These are phyloP conservation scores for Huntiella omanensis DNA, from an alignment of 2,329 filamentous ascomycete genomes.

Conservation along the genomic window DNA sequence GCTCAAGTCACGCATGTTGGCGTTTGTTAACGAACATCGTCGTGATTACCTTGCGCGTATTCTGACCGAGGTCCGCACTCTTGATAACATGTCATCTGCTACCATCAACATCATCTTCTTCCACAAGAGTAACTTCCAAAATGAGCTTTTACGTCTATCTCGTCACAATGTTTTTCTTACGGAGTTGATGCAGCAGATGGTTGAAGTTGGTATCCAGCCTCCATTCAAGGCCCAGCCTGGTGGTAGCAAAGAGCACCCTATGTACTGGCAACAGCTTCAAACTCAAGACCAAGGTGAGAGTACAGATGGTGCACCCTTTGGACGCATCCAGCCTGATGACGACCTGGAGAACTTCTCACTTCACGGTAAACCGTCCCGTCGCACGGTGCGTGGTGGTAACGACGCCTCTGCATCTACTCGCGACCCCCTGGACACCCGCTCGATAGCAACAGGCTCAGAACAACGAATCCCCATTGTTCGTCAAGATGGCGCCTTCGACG, in stretches of 20 bases:
- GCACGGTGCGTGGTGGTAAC: neutral
- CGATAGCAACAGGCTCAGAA: conserved; percentile 2
- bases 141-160: conserved; percentile 74
- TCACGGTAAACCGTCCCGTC: conserved; percentile 3
- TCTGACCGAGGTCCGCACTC: conserved; percentile 61
- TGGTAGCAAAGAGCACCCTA: conserved; percentile 47
- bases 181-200: conserved; percentile 72
- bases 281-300: neutral
- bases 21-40: conserved; percentile 71
- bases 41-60: conserved; percentile 78
- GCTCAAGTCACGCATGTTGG: conserved; percentile 60
- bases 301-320: neutral
- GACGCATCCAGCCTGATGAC: neutral
- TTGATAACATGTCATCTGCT: conserved; percentile 69
- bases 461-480: conserved; percentile 9
- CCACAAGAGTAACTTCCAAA: conserved; percentile 95
- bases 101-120: conserved; percentile 90
- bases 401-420: neutral
- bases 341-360: conserved; percentile 4
- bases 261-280: conserved; percentile 28
- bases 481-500: conserved; percentile 15
- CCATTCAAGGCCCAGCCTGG: conserved; percentile 44
- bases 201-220: conserved; percentile 68
- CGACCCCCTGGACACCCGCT: conserved; percentile 3
- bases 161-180: conserved; percentile 89